These are phyloP conservation scores for Nepenthes alata DNA, from an alignment of 179 eudicot species.

Conservation along the genomic window DNA sequence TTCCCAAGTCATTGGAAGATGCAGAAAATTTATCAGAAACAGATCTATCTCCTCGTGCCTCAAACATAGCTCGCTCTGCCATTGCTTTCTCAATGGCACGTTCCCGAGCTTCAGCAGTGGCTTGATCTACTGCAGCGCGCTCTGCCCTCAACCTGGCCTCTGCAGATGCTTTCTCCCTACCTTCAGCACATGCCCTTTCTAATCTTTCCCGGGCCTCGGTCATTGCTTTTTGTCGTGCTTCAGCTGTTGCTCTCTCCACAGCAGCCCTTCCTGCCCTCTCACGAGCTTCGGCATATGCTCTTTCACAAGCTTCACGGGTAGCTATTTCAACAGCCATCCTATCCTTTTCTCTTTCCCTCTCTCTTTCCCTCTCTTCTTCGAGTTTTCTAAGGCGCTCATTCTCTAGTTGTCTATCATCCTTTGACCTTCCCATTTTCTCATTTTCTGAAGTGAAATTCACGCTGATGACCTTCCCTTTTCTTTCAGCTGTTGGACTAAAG, in stretches of 20 bases:
- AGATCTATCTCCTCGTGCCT: constrained; percentile 45
- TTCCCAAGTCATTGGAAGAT: constrained; percentile 17
- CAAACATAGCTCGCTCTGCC: constrained; percentile 49
- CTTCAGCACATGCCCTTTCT: constrained; percentile 52
- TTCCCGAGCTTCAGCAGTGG: constrained; percentile 82
- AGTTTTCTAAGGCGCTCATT: constrained; percentile 22
- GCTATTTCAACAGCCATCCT: constrained; percentile 53
- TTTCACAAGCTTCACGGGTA: constrained; percentile 55
- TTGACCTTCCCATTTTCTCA: constrained; percentile 8
- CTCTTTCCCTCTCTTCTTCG: constrained; percentile 55
- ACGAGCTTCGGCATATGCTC: constrained; percentile 33
- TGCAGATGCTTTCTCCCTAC: constrained; percentile 37
- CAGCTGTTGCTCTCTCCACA: constrained; percentile 77
- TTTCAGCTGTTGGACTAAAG: constrained; percentile 12
- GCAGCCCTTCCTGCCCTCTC: constrained; percentile 81
- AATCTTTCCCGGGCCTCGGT: constrained; percentile 72
- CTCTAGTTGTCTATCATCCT: constrained; percentile 18
- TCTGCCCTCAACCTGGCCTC: constrained; percentile 68
- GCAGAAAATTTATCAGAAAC: constrained; percentile 36
- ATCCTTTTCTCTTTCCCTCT: constrained; percentile 78
- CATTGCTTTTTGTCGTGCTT: constrained; percentile 75
- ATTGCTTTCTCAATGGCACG: constrained; percentile 82
- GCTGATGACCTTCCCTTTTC: constrained; percentile 12
- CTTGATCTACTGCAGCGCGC: constrained; percentile 88
- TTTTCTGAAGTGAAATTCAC: constrained; percentile 5